Conservation (phyloP, 345 rosid genomes). For the Bruguiera gymnorhiza region DNA sequence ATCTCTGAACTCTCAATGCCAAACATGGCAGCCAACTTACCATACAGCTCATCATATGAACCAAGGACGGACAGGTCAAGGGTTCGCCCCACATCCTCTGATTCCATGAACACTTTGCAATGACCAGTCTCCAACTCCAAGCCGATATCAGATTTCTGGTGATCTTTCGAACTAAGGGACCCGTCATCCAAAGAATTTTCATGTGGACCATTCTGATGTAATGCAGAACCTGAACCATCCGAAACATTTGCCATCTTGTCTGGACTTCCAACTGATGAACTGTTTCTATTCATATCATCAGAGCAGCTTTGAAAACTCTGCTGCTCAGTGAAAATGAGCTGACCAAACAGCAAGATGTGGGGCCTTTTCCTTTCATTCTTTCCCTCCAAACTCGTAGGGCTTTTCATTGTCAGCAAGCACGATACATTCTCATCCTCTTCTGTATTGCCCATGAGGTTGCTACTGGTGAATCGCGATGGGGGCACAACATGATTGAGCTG, state of each 20-base stretch:
- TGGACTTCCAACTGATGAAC: constrained; percentile 46
- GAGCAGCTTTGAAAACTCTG: constrained; percentile 63
- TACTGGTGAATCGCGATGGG: constrained; percentile 30
- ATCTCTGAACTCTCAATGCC: constrained; percentile 62
- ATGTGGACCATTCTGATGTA: constrained; percentile 33
- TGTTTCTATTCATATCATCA: constrained; percentile 47
- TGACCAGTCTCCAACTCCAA: constrained; percentile 63
- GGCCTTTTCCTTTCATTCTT: constrained; percentile 49
- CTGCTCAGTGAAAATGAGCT: constrained; percentile 64
- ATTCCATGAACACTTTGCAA: constrained; percentile 87
- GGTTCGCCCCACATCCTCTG: constrained; percentile 79
- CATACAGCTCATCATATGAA: constrained; percentile 70
- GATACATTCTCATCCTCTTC: constrained; percentile 41
- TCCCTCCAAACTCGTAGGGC: constrained; percentile 38
- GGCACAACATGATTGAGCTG: constrained; percentile 36
- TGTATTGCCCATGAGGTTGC: constrained; percentile 25
- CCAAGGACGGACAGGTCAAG: constrained; percentile 68
- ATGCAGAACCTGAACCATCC: constrained; percentile 53
- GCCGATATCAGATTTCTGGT: constrained; percentile 35
- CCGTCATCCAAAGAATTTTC: constrained; percentile 73
- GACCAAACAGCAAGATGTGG: constrained; percentile 78
- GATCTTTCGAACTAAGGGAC: constrained; percentile 49
- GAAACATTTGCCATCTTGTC: constrained; percentile 53
- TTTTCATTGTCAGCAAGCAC: constrained; percentile 66
- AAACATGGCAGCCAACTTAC: constrained; percentile 70